Conservation (phyloP, 2,329 filamentous ascomycete species). For the Dactylonectria macrodidyma region DNA sequence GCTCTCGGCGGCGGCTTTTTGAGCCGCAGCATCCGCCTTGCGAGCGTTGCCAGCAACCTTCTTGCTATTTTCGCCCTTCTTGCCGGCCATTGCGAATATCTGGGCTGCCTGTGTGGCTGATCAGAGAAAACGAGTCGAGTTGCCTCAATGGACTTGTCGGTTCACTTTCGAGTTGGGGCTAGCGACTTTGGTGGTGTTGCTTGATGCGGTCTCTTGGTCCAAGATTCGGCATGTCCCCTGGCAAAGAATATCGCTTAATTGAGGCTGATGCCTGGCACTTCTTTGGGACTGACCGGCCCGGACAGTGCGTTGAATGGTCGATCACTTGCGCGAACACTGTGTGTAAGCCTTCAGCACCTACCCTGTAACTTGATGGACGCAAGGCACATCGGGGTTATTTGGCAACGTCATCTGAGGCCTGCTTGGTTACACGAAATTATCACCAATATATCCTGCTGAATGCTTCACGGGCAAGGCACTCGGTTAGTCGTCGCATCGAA, state of each 20-base stretch:
- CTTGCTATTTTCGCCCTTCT: constrained; percentile 85
- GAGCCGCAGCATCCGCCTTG: constrained; percentile 89
- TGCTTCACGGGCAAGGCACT: constrained; percentile 7
- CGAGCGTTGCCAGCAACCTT: constrained; percentile 91
- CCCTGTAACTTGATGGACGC: not conserved
- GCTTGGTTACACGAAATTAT: constrained; percentile 4
- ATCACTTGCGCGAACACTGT: not conserved
- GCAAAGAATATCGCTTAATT: constrained; percentile 9
- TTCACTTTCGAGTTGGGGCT: constrained; percentile 24
- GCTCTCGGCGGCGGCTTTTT: constrained; percentile 82
- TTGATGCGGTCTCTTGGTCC: constrained; percentile 17
- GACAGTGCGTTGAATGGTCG: constrained; percentile 24
- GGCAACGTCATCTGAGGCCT: constrained; percentile 6
- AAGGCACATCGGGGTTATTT: constrained; percentile 17
- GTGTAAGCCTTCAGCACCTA: not conserved
- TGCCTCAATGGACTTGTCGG: constrained; percentile 25
- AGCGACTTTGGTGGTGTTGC: constrained; percentile 21
- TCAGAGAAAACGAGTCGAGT: constrained; percentile 27
- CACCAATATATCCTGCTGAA: constrained; percentile 10
- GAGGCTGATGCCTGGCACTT: constrained; percentile 25
- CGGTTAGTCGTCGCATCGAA: constrained; percentile 1
- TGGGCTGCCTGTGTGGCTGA: constrained; percentile 29
- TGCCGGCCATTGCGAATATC: constrained; percentile 73
- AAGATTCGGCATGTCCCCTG: constrained; percentile 12
- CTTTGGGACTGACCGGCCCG: constrained; percentile 17